Evolutionary conservation across 371 early-diverging fungal species (phyloP), one percentile per base, ranked within the genome.

Genomic region (Umbelopsis sp.): DNA sequence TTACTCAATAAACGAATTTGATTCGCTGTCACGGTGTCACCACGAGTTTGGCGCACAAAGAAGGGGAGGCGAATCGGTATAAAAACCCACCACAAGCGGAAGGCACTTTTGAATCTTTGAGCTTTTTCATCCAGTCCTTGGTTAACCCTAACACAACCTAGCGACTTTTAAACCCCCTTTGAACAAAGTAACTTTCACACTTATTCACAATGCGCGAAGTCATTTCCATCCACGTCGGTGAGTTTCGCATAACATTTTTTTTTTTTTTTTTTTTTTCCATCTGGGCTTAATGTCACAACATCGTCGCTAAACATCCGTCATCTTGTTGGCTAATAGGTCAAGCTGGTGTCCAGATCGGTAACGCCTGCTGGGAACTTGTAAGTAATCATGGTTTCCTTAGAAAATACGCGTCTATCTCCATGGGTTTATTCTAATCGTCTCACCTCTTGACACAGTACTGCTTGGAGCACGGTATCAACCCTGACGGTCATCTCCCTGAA

Each of bases 261-360:
- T 41, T 41, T 41, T 41, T 41, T 41, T 41, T 41, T 41, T 12
- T 29, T 29, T 29, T 2, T 41, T 41, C 0, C 41, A 41, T 41
- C 41, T 12, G 7, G 22, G 4, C 48, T 0, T 22, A 50, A 18
- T 37, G 2, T 22, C 20, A 41, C 41, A 22, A 38, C 63, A 63
- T 41, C 41, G 10, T 10, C 41, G 7, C 41, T 41, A 41, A 41
- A 4, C 38, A 63, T 18, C 50, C 20, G n/a, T 50, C 24, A 72
- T 63, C 46, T 53, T 63, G 38, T 37, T 63, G 83, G 84, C 89
- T 66, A 24, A 41, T 48, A 75, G 96, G 96, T 78, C 91, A 97
- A 86, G 97, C 97, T 74, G 98, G 98, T 90, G 91, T 98, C 70
- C 98, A 98, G 79, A 98, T 98, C 68, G 98, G 98, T 83, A 98